Conservation (phyloP, 2,329 filamentous ascomycete genomes). For the Purpureocillium takamizusanense region DNA sequence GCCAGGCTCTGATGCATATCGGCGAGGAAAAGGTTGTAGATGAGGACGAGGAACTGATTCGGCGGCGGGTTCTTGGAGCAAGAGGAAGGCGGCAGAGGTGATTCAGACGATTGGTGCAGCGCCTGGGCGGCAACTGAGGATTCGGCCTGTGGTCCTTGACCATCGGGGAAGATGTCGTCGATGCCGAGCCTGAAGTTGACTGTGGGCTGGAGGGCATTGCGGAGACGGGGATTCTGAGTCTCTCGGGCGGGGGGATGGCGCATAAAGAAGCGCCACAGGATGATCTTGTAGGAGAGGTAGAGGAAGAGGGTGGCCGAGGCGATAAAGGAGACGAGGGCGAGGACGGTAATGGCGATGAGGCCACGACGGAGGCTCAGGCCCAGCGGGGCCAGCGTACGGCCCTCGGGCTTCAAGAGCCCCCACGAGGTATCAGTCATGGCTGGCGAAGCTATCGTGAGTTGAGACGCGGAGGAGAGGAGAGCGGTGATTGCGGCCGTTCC, state of each 20-base stretch:
- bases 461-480: too few relatives aligned
- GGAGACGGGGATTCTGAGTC: constrained; percentile 1
- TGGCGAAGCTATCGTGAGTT: too few relatives aligned
- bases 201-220: constrained; percentile 11
- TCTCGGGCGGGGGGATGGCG: constrained; percentile 5
- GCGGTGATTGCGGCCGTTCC: too few relatives aligned
- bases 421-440: not conserved
- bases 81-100: constrained; percentile 11
- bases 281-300: constrained; percentile 21
- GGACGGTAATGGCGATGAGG: constrained; percentile 18
- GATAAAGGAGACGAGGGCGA: constrained; percentile 21
- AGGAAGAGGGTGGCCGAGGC: constrained; percentile 17
- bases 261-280: constrained; percentile 17
- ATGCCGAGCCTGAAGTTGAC: constrained; percentile 25
- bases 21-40: constrained; percentile 60
- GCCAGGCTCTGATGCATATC: constrained; percentile 58
- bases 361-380: constrained; percentile 12
- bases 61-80: constrained; percentile 30
- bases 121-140: not conserved
- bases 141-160: not conserved
- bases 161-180: constrained; percentile 21
- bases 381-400: constrained; percentile 16
- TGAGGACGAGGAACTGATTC: constrained; percentile 61
- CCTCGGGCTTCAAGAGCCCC: constrained; percentile 11
- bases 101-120: constrained; percentile 1